Evolutionary conservation across 202 grass and related monocot species (phyloP), one percentile per base, ranked within the genome.

Genomic region (Zoysia matrella): DNA sequence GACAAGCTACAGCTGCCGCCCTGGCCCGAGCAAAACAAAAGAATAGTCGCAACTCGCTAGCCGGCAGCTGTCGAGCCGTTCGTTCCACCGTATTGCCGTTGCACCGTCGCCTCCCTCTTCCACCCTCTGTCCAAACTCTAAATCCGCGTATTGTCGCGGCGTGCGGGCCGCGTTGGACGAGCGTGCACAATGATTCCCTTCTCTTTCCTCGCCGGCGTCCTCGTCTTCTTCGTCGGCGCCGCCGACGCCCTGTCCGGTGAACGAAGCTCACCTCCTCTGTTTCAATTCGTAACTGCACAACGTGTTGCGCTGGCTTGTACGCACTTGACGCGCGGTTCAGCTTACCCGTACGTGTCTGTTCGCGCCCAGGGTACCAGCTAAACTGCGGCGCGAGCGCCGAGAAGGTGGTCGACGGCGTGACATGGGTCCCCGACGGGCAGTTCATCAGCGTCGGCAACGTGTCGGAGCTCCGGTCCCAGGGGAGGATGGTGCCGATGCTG

Each of bases 391-490:
- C 95, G 6, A 77, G 13, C 4, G 60, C 77, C 5, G 60, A 50
- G 39, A 56, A 58, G 36, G 80, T 72, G 10, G 52, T 70, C 66
- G 87, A 73, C 15, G 82, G 76, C 65, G 65, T 93, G 74, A 69
- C 71, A 65, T 98, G 95, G 95, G 39, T 88, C 0, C 43, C 86
- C 9, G 95, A 98, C 16, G 85, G 9, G 8, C 60, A 74, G 58
- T 98, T 88, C 88, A 72, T 91, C 85, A 3, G 12, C 60, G 69
- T 14, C 13, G 95, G 95, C 57, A 81, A 81, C 55, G 57, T 2
- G 4, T 49, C 84, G 50, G 63, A 53, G 45, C 65, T 91, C 42
- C 12, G 2, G 11, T 42, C 71, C 44, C 65, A 46, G 1, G 70
- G n/a, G n/a, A n/a, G 74, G 39, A 18, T 67, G 48, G n/a, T 75